Conservation (phyloP, 2,329 filamentous ascomycete genomes). For the Claviceps sp. region DNA sequence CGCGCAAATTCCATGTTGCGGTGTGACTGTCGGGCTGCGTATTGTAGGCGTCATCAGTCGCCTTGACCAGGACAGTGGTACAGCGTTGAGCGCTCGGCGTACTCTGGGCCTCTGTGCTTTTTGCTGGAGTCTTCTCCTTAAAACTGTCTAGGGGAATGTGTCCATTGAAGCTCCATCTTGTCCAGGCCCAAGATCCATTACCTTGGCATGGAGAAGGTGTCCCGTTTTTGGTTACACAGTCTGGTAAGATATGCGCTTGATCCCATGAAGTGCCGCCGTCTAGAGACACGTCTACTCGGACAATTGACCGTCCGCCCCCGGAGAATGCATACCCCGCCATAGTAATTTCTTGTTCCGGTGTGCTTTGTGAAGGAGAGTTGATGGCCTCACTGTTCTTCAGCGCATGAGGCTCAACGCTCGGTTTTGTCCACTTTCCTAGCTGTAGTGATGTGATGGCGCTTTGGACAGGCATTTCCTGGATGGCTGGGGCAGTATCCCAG, state of each 20-base stretch:
- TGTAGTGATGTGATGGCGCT: conserved; percentile 46
- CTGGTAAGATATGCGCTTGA: conserved; percentile 45
- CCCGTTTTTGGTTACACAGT: conserved; percentile 22
- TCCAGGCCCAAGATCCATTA: conserved; percentile 49
- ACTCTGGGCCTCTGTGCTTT: conserved; percentile 4
- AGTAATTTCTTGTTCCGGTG: conserved; percentile 17
- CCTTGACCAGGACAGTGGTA: conserved; percentile 47
- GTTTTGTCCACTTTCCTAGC: conserved; percentile 23
- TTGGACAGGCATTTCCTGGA: conserved; percentile 56
- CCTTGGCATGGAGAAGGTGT: conserved; percentile 21
- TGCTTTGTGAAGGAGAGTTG: background rate
- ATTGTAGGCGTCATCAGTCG: conserved; percentile 53
- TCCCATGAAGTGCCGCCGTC: conserved; percentile 52
- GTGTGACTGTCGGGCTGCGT: conserved; percentile 49
- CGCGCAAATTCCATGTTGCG: conserved; percentile 49
- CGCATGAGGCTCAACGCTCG: background rate
- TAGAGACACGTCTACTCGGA: conserved; percentile 53
- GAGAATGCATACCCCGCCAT: conserved; percentile 55
- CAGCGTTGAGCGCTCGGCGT: conserved; percentile 20
- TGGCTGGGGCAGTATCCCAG: conserved; percentile 49
- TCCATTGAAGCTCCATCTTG: conserved; percentile 45
- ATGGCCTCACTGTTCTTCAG: background rate
- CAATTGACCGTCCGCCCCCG: conserved; percentile 50
- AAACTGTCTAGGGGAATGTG: conserved; percentile 25
- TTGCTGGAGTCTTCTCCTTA: conserved; percentile 3